phyloP scores from a whole-genome alignment of 257 asterid species.

The Nyctanthes arbortristis region DNA sequence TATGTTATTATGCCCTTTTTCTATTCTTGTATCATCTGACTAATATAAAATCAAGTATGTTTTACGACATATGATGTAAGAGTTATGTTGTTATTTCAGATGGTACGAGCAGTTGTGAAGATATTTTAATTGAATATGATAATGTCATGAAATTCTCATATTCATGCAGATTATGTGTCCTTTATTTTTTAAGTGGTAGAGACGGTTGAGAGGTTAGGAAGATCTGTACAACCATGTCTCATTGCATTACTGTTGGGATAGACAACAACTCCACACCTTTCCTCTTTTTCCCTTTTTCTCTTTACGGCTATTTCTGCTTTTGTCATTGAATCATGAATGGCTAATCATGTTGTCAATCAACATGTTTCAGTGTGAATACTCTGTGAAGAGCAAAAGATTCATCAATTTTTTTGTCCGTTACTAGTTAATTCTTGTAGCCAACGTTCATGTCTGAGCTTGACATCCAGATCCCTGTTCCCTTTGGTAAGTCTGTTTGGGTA shows the following conservation, averaged over 20 bases:
- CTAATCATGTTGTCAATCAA: neutral
- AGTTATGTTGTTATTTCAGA: neutral
- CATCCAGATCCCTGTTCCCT: conserved; percentile 62
- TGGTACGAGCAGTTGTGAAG: neutral
- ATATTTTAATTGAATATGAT: neutral
- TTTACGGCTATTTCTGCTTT: neutral
- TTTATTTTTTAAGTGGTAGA: neutral
- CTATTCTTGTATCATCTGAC: neutral
- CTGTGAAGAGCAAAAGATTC: conserved; percentile 4
- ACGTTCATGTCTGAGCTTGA: conserved; percentile 88
- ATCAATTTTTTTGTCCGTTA: conserved; percentile 24
- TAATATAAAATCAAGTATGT: neutral
- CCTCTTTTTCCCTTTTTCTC: neutral
- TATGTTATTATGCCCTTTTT: neutral
- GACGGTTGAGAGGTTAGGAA: neutral
- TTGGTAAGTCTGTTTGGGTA: conserved; percentile 42
- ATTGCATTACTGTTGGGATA: neutral
- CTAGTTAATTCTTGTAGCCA: conserved; percentile 39
- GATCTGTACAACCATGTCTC: neutral
- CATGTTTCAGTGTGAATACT: conserved; percentile 8
- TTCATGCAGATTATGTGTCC: neutral
- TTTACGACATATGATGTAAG: neutral
- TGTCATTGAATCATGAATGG: neutral
- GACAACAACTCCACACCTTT: too few species aligned
- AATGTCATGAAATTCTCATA: neutral